phyloP scores from a whole-genome alignment of 345 rosid species.

The Eutrema heterophyllum region DNA sequence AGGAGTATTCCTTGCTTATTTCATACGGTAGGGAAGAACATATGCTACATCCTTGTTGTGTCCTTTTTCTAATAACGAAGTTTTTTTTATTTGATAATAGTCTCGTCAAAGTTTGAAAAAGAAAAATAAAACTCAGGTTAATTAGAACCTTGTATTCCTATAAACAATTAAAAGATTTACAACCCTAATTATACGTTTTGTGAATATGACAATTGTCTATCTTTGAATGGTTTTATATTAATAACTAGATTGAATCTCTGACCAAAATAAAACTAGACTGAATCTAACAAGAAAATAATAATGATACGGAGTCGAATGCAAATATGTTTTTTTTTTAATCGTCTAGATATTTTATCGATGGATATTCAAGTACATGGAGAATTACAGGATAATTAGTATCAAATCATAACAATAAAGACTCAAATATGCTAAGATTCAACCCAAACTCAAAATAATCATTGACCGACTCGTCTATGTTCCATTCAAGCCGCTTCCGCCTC shows the following conservation, averaged over 20 bases:
- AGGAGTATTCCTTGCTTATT: neutral
- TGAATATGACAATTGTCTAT: neutral
- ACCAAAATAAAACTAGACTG: neutral
- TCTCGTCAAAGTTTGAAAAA: slow-evolving; percentile 7
- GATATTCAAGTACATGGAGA: too few species aligned
- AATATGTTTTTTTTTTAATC: too few species aligned
- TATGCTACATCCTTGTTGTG: neutral
- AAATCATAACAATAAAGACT: too few species aligned
- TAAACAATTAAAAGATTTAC: neutral
- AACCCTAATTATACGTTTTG: neutral
- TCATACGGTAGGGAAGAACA: neutral
- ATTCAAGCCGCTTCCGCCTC: too few species aligned
- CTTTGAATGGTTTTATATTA: neutral
- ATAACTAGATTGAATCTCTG: neutral
- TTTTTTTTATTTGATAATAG: neutral
- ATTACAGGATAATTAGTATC: too few species aligned
- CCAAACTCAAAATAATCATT: too few species aligned
- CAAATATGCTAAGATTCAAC: too few species aligned
- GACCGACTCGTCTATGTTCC: too few species aligned
- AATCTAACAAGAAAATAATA: neutral
- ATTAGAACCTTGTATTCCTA: neutral
- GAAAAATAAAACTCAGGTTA: neutral
- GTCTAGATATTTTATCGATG: too few species aligned
- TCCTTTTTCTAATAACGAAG: neutral
- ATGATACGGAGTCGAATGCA: neutral